A percentile compares a stretch with the other conserved stretches of the same genome.
phyloP scores from a whole-genome alignment of 2,329 filamentous ascomycete genomes.

The Colletotrichum liriopes region DNA sequence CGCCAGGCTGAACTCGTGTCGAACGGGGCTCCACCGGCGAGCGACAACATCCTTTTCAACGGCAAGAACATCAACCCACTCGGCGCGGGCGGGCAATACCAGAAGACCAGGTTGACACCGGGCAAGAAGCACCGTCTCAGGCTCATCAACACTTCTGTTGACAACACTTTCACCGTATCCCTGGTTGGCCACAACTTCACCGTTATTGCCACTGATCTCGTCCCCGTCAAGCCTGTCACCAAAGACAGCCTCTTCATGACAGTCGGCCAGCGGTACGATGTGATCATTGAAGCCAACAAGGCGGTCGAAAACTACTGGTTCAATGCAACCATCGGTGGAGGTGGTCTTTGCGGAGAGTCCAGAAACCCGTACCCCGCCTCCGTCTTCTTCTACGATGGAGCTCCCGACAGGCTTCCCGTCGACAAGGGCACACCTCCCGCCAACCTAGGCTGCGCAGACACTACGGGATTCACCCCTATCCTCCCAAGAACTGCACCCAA shows the following conservation, averaged over 20 bases:
- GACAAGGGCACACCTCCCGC: conserved; percentile 46
- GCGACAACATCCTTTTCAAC: conserved; percentile 61
- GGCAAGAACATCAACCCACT: conserved; percentile 56
- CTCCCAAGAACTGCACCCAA: conserved; percentile 46
- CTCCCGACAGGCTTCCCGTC: conserved; percentile 50
- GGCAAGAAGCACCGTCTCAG: conserved; percentile 66
- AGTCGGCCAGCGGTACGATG: conserved; percentile 61
- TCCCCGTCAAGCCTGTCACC: conserved; percentile 66
- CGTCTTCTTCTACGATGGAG: conserved; percentile 56
- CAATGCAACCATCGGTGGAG: conserved; percentile 52
- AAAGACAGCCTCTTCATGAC: conserved; percentile 66
- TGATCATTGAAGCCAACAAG: conserved; percentile 56
- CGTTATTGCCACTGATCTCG: conserved; percentile 69
- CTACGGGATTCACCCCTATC: conserved; percentile 45
- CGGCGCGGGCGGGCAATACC: conserved; percentile 50
- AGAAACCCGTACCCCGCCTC: conserved; percentile 52
- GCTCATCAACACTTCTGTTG: conserved; percentile 66
- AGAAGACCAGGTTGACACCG: conserved; percentile 52
- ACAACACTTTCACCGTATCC: conserved; percentile 65
- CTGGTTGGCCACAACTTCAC: conserved; percentile 67
- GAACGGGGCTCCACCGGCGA: conserved; percentile 41
- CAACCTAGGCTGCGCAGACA: conserved; percentile 44
- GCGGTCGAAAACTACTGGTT: conserved; percentile 59
- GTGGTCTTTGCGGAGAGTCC: conserved; percentile 50
- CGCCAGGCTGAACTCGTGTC: conserved; percentile 44